These are phyloP conservation scores for Suillus brevipes DNA, from an alignment of 768 basidiomycete species.

Conservation along the genomic window DNA sequence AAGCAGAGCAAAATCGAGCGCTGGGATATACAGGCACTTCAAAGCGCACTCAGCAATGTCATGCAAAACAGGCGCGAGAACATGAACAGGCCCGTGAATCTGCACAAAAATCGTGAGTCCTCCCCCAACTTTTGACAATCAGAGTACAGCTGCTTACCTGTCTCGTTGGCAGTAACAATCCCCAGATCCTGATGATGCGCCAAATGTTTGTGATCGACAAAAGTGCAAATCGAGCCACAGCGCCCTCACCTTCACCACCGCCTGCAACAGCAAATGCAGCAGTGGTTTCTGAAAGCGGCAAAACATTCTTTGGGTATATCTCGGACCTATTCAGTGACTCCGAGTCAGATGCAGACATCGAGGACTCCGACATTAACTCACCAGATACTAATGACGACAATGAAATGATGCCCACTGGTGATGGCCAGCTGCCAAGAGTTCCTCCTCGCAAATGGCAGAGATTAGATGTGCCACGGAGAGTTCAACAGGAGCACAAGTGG, in stretches of 20 bases:
- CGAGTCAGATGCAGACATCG: not conserved
- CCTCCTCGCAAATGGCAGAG: not conserved
- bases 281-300: not conserved
- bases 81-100: not conserved
- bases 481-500: not conserved
- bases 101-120: not conserved
- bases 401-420: not conserved
- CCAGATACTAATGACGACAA: not conserved
- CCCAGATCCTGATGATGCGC: not conserved
- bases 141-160: not conserved
- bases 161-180: not conserved
- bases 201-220: not conserved
- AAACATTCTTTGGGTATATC: conserved; percentile 7
- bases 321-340: conserved; percentile 1
- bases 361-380: not conserved
- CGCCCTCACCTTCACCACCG: not conserved
- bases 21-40: not conserved
- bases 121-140: not conserved
- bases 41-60: not conserved
- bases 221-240: not conserved
- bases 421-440: not conserved
- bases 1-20: not conserved
- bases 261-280: not conserved
- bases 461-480: not conserved
- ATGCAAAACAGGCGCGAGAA: not conserved